phyloP scores from a whole-genome alignment of 129 eudicot species.

The Lonicera japonica region DNA sequence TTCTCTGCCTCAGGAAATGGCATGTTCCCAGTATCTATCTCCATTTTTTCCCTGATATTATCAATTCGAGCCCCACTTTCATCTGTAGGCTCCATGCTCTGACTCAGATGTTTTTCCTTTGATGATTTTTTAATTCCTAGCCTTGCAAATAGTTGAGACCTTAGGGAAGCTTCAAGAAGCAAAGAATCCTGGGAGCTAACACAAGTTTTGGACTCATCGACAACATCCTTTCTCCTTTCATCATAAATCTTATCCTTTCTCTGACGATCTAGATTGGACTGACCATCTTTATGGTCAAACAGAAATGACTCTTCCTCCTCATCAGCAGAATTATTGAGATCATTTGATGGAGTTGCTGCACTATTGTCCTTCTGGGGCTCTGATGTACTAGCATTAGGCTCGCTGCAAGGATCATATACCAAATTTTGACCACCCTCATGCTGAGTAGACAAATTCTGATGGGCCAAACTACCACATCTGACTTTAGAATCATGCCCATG shows the following conservation, averaged over 20 bases:
- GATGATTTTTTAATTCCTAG: slow-evolving; percentile 29
- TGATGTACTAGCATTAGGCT: slow-evolving; percentile 48
- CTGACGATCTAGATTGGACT: slow-evolving; percentile 22
- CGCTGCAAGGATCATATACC: slow-evolving; percentile 41
- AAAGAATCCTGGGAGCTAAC: slow-evolving; percentile 53
- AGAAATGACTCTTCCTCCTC: slow-evolving; percentile 47
- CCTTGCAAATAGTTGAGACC: slow-evolving; percentile 68
- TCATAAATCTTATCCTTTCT: slow-evolving; percentile 26
- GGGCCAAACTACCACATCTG: neutral
- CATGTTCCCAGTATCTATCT: slow-evolving; percentile 12
- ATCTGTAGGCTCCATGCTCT: slow-evolving; percentile 18
- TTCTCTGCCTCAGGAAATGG: slow-evolving; percentile 17
- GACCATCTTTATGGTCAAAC: slow-evolving; percentile 21
- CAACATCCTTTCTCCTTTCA: slow-evolving; percentile 20
- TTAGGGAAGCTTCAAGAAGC: slow-evolving; percentile 70
- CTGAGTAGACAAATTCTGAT: slow-evolving; percentile 12
- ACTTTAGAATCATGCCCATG: slow-evolving; percentile 16
- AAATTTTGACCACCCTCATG: slow-evolving; percentile 25
- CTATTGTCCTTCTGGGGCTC: slow-evolving; percentile 35
- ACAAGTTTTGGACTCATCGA: slow-evolving; percentile 19
- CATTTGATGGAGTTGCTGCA: slow-evolving; percentile 29
- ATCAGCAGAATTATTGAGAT: slow-evolving; percentile 32
- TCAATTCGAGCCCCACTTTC: slow-evolving; percentile 25
- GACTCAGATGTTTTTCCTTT: slow-evolving; percentile 23
- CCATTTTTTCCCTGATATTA: slow-evolving; percentile 25